Evolutionary conservation across 768 basidiomycete genomes (phyloP).

Genomic region (Suillus decipiens): DNA sequence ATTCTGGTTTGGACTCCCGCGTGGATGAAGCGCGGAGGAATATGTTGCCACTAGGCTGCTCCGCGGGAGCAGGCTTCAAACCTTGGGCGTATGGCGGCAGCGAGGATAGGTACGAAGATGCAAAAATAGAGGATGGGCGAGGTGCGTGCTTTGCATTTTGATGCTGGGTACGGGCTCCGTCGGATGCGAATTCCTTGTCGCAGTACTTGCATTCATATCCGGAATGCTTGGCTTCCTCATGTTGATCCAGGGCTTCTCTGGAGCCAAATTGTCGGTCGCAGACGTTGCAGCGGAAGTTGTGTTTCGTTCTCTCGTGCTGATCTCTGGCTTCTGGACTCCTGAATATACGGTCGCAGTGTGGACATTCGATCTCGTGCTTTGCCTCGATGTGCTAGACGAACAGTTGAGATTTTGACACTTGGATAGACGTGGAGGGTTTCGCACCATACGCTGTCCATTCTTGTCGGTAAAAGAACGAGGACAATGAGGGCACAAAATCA

Average conservation of each 20-base stretch:
- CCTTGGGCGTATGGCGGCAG: neutral
- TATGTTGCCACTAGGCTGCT: neutral
- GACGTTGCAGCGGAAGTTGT: slow-evolving; percentile 9
- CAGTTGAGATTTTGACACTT: neutral
- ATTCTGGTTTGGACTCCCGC: neutral
- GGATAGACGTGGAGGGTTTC: neutral
- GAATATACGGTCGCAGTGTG: slow-evolving; percentile 15
- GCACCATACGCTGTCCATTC: slow-evolving; percentile 17
- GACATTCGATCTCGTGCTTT: slow-evolving; percentile 12
- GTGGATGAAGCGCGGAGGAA: neutral
- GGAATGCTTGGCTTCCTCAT: slow-evolving; percentile 16
- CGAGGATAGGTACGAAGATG: neutral
- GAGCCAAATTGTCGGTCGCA: slow-evolving; percentile 14
- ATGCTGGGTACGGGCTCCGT: neutral
- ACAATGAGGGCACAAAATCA: slow-evolving; percentile 24
- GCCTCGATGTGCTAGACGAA: neutral
- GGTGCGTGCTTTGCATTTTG: slow-evolving; percentile 1
- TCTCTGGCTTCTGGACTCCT: slow-evolving; percentile 12
- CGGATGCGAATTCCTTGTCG: neutral
- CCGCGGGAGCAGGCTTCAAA: neutral
- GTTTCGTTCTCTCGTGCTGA: slow-evolving; percentile 17
- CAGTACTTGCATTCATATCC: slow-evolving; percentile 10
- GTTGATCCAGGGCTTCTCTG: slow-evolving; percentile 9
- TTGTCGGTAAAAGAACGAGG: slow-evolving; percentile 19
- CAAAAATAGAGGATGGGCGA: neutral